phyloP scores from a whole-genome alignment of 2,329 filamentous ascomycete species.

The Aschersonia sp. region DNA sequence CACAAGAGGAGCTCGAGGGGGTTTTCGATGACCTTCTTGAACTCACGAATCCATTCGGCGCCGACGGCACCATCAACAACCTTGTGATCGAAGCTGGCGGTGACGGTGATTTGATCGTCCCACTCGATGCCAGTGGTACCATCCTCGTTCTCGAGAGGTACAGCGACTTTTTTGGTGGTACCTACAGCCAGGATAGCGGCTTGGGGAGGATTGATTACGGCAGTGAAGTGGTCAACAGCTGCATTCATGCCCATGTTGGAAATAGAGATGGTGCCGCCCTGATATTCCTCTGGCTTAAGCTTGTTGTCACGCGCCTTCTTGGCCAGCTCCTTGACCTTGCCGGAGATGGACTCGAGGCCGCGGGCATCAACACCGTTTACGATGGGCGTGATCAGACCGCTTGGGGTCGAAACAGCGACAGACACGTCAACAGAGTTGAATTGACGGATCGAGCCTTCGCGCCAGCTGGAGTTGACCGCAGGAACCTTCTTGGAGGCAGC shows the following conservation, averaged over 20 bases:
- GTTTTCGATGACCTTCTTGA: conserved; percentile 98
- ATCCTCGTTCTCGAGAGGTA: conserved; percentile 75
- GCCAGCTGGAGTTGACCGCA: conserved; percentile 91
- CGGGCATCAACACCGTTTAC: conserved; percentile 78
- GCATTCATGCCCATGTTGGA: conserved; percentile 99
- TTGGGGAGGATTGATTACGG: conserved; percentile 97
- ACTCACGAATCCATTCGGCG: conserved; percentile 88
- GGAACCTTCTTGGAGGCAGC: conserved; percentile 87
- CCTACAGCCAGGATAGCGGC: conserved; percentile 90
- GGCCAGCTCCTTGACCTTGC: conserved; percentile 86
- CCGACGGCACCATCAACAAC: conserved; percentile 93
- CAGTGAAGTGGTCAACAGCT: conserved; percentile 91
- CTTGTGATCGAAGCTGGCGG: conserved; percentile 96
- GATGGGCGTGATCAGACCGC: conserved; percentile 92
- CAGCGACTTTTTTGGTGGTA: conserved; percentile 86
- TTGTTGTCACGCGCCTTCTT: conserved; percentile 94
- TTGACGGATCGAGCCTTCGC: conserved; percentile 78
- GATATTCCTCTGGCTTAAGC: conserved; percentile 98
- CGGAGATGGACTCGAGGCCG: conserved; percentile 78
- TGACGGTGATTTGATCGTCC: conserved; percentile 95
- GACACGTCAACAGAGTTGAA: conserved; percentile 89
- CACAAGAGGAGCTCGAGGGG: conserved; percentile 84
- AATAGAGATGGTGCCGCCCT: conserved; percentile 97
- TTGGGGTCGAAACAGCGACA: conserved; percentile 85
- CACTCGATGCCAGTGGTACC: conserved; percentile 63